Evolutionary conservation across 495 filamentous ascomycete genomes (phyloP).

Genomic region (Bathelium albidoporum): DNA sequence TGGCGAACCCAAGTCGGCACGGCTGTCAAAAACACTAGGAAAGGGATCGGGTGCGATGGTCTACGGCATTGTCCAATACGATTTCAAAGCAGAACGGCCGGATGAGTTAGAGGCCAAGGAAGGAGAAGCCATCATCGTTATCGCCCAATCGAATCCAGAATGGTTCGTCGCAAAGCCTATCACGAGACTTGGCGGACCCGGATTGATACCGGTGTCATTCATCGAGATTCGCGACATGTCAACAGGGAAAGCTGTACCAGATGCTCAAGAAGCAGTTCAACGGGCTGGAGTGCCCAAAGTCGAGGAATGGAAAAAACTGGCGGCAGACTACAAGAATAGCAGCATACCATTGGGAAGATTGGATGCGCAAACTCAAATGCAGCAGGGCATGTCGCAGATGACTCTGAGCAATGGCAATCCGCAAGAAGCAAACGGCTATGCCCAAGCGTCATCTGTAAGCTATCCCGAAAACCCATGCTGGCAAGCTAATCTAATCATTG

Average conservation of each 20-base stretch:
- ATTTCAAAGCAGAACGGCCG: conserved; percentile 88
- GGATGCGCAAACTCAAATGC: conserved; percentile 48
- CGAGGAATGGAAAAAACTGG: conserved; percentile 99
- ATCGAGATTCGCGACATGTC: conserved; percentile 95
- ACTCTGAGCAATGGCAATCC: conserved; percentile 48
- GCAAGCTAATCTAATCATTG: not conserved
- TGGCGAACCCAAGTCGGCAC: conserved; percentile 28
- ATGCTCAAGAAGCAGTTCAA: conserved; percentile 76
- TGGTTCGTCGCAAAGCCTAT: conserved; percentile 99
- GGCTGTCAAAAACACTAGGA: conserved; percentile 45
- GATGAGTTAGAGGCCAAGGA: conserved; percentile 92
- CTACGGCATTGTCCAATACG: conserved; percentile 93
- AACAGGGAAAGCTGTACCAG: conserved; percentile 67
- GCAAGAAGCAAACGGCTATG: conserved; percentile 38
- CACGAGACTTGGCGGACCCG: conserved; percentile 83
- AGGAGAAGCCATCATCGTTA: conserved; percentile 94
- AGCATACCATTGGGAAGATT: conserved; percentile 93
- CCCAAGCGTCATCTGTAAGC: conserved; percentile 30
- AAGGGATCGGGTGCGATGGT: conserved; percentile 75
- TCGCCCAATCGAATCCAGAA: conserved; percentile 97
- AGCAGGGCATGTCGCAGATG: conserved; percentile 70
- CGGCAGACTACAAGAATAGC: conserved; percentile 96
- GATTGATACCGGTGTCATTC: conserved; percentile 92
- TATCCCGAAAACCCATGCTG: conserved; percentile 11
- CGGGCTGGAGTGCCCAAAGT: conserved; percentile 92